Evolutionary conservation across 768 basidiomycete species (phyloP), one percentile per base, ranked within the genome.

Genomic region (Gymnopilus dilepis): DNA sequence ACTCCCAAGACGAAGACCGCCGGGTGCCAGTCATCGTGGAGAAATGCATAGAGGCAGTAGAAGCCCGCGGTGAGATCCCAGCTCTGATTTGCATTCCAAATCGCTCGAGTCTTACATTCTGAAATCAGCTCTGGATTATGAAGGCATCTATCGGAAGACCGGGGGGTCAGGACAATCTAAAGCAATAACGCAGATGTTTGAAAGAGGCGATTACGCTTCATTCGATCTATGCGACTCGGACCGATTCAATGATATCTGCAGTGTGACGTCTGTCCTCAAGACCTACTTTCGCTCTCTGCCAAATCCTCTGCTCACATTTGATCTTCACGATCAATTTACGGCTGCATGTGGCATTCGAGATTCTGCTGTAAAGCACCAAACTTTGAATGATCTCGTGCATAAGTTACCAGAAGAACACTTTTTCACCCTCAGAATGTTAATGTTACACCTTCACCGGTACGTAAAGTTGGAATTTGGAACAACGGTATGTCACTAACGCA

Each of bases 61-160:
- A 99, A 67, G 77, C 82, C 5, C 80, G 87, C 61, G 96, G 95
- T 95, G 65, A 58, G 90, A 76, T 1, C 50, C 8, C 51, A 9
- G 41, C 37, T n/a, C n/a, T n/a, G n/a, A n/a, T n/a, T n/a, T n/a
- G 1, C 42, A 9, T 19, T 8, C 34, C 30, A 42, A 54, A 11
- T 11, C 21, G 15, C 19, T 8, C 6, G 15, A 37, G 34, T 15
- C 7, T 37, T 11, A 37, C 34, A 15, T 15, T 2, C n/a, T n/a
- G n/a, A n/a, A 37, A 30, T 31, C 8, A 93, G 96, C 92, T 4
- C 83, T 98, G 77, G 94, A 97, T 61, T 95, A 95, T 70, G 97
- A 99, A 74, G 97, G 97, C 11, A 94, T 99, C 65, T 99, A 99
- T 75, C 94, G 97, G 64, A 99, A 99, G 79, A 94, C 90, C 0